Evolutionary conservation across 2,329 filamentous ascomycete genomes (phyloP).

Genomic region (Fusarium nodosum): DNA sequence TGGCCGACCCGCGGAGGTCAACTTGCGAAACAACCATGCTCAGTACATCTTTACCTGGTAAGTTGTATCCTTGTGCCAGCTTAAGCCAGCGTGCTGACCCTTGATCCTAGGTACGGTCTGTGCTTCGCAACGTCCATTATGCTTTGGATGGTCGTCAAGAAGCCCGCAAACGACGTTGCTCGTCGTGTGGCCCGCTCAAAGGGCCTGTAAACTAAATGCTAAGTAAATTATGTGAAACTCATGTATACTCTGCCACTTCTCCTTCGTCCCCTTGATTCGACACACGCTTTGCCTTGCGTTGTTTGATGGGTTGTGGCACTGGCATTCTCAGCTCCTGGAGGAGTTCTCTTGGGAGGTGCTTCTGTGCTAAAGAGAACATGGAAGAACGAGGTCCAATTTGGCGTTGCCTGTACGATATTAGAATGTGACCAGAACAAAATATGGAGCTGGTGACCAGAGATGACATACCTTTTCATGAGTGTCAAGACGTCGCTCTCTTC

Average conservation of each 20-base stretch:
- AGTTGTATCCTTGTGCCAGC: constrained; percentile 52
- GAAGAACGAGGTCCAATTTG: constrained; percentile 79
- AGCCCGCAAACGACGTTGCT: constrained; percentile 79
- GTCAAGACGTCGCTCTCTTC: constrained; percentile 87
- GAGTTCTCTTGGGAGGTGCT: constrained; percentile 83
- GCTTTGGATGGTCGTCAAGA: constrained; percentile 95
- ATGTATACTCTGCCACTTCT: constrained; percentile 55
- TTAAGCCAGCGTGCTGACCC: neutral
- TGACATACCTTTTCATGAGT: constrained; percentile 82
- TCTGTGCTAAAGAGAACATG: constrained; percentile 86
- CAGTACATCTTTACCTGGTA: constrained; percentile 99
- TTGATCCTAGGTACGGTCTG: constrained; percentile 79
- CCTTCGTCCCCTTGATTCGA: constrained; percentile 53
- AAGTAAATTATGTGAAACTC: constrained; percentile 40
- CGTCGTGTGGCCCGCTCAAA: constrained; percentile 69
- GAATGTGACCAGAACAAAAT: constrained; percentile 46
- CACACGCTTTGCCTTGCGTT: constrained; percentile 55
- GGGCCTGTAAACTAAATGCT: constrained; percentile 45
- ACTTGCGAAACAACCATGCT: constrained; percentile 94
- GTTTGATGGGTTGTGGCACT: constrained; percentile 65
- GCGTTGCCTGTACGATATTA: constrained; percentile 74
- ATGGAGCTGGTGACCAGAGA: constrained; percentile 42
- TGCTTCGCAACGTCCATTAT: constrained; percentile 90
- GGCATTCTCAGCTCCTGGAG: constrained; percentile 85
- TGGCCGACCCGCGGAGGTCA: constrained; percentile 88